Conservation (phyloP, 257 asterid species). For the Rauvolfia tetraphylla region DNA sequence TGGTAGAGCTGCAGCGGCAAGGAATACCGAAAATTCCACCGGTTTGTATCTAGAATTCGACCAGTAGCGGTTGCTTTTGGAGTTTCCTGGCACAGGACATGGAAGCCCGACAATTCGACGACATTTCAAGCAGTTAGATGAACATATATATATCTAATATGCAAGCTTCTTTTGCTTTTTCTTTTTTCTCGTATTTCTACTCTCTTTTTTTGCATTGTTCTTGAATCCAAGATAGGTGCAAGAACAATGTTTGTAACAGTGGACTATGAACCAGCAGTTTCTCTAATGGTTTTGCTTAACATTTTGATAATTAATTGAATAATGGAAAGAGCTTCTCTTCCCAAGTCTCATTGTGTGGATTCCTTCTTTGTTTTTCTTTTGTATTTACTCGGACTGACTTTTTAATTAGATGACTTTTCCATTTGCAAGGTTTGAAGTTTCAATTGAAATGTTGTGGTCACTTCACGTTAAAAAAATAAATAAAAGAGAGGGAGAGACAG, state of each 20-base stretch:
- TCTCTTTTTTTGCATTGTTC: constrained; percentile 20
- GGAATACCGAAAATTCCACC: constrained; percentile 85
- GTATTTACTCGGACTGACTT: too few relatives aligned
- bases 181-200: not conserved
- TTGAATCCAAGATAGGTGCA: constrained; percentile 11
- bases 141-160: constrained; percentile 4
- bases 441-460: too few relatives aligned
- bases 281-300: constrained; percentile 11
- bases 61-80: not conserved
- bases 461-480: too few relatives aligned
- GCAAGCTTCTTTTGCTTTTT: not conserved
- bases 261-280: constrained; percentile 5
- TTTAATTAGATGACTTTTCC: too few relatives aligned
- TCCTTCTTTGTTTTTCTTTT: not conserved
- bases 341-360: not conserved
- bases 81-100: not conserved
- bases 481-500: too few relatives aligned
- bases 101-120: constrained; percentile 56
- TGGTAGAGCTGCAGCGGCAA: constrained; percentile 80
- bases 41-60: constrained; percentile 30
- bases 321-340: constrained; percentile 9
- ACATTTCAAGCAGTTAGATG: constrained; percentile 41
- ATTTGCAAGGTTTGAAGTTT: too few relatives aligned
- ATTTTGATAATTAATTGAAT: not conserved
- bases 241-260: constrained; percentile 18